phyloP scores from a whole-genome alignment of 306 rosid genomes.

The Styphnolobium japonicum region DNA sequence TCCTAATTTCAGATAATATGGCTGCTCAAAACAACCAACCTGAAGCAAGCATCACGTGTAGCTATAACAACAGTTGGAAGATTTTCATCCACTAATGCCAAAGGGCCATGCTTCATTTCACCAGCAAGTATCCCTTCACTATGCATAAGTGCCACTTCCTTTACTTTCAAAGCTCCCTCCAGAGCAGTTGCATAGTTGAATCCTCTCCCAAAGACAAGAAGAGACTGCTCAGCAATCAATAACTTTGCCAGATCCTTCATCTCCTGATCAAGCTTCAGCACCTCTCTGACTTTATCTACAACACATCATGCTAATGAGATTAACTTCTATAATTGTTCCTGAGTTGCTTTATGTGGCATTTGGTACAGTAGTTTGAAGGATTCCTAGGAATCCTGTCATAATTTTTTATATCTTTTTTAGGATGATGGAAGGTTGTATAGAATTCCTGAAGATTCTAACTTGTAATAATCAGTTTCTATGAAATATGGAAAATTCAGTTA shows the following conservation, averaged over 20 bases:
- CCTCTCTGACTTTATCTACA: constrained; percentile 88
- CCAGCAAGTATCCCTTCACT: constrained; percentile 99
- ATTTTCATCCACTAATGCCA: constrained; percentile 95
- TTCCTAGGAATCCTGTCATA: not conserved
- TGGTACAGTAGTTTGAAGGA: constrained; percentile 17
- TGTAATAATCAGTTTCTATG: not conserved
- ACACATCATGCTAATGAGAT: constrained; percentile 9
- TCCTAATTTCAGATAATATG: constrained; percentile 12
- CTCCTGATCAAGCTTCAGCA: constrained; percentile 78
- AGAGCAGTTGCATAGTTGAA: constrained; percentile 93
- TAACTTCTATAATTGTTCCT: constrained; percentile 9
- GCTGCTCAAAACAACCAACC: constrained; percentile 52
- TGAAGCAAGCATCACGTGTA: constrained; percentile 92
- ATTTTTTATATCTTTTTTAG: not conserved
- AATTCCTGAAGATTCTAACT: not conserved
- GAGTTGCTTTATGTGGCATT: constrained; percentile 14
- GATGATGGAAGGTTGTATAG: not conserved
- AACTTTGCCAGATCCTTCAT: constrained; percentile 89
- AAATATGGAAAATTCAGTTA: not conserved
- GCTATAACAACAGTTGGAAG: constrained; percentile 89
- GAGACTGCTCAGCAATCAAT: constrained; percentile 92
- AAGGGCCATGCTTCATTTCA: constrained; percentile 99
- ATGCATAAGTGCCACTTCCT: constrained; percentile 98
- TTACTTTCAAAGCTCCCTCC: constrained; percentile 98
- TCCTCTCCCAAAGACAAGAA: constrained; percentile 95